Evolutionary conservation across 306 rosid genomes (phyloP).

Genomic region (Aeschynomene evenia): DNA sequence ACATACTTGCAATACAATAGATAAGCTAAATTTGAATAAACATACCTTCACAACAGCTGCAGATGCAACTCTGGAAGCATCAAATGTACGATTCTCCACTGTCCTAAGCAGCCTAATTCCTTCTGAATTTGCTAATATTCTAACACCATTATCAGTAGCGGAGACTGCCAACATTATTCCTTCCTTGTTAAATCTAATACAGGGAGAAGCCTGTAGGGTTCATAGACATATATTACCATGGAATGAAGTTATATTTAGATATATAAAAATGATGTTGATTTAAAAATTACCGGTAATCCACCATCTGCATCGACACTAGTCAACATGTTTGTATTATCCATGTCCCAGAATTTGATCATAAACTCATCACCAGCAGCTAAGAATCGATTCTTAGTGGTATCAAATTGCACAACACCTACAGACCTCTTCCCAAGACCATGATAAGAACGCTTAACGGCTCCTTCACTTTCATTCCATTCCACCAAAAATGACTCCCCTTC

Average conservation of each 20-base stretch:
- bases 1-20: constrained; percentile 22
- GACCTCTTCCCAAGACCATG: constrained; percentile 92
- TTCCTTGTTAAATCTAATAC: constrained; percentile 93
- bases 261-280: neutral
- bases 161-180: constrained; percentile 90
- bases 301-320: constrained; percentile 79
- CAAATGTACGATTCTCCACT: constrained; percentile 79
- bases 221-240: constrained; percentile 33
- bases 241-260: constrained; percentile 13
- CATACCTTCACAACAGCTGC: constrained; percentile 85
- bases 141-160: constrained; percentile 80
- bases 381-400: constrained; percentile 92
- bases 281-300: constrained; percentile 71
- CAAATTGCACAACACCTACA: constrained; percentile 89
- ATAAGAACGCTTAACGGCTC: constrained; percentile 89
- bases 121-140: constrained; percentile 84
- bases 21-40: constrained; percentile 26
- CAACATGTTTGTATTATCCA: constrained; percentile 70
- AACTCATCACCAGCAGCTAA: constrained; percentile 94
- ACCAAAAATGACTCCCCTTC: constrained; percentile 97
- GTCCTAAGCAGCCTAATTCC: constrained; percentile 85
- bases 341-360: constrained; percentile 92
- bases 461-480: constrained; percentile 99
- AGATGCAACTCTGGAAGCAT: constrained; percentile 86
- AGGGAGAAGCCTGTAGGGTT: constrained; percentile 81